These are phyloP conservation scores for Saccharum officinarum DNA, from an alignment of 176 grass and related monocot species.

Conservation along the genomic window DNA sequence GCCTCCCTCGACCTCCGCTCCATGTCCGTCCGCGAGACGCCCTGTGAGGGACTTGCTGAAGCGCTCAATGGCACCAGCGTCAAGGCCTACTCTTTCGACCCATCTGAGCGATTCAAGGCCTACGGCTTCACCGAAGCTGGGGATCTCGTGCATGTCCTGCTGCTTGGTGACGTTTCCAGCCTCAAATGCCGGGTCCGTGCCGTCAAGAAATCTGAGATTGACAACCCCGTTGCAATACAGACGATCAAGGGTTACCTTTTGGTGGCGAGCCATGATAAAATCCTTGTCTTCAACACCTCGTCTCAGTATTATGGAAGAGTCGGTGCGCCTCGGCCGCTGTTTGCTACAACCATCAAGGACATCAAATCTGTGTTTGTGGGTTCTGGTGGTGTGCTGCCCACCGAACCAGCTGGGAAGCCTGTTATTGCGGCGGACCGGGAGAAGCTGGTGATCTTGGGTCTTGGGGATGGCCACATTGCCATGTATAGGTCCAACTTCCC, in stretches of 20 bases:
- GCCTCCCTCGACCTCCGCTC: slow-evolving; percentile 82
- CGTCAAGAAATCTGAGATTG: slow-evolving; percentile 71
- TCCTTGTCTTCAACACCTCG: slow-evolving; percentile 90
- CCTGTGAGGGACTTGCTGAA: slow-evolving; percentile 60
- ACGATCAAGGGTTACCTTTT: slow-evolving; percentile 81
- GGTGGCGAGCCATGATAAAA: slow-evolving; percentile 72
- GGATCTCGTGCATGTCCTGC: slow-evolving; percentile 77
- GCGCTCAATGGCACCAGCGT: slow-evolving; percentile 64
- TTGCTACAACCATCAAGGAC: slow-evolving; percentile 60
- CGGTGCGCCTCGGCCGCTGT: slow-evolving; percentile 60
- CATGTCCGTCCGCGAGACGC: slow-evolving; percentile 76
- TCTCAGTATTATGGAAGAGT: slow-evolving; percentile 85
- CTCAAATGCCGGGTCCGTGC: slow-evolving; percentile 83
- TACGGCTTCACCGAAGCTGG: slow-evolving; percentile 79
- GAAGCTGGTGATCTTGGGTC: slow-evolving; percentile 93
- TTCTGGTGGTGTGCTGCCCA: slow-evolving; percentile 27
- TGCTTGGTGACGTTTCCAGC: slow-evolving; percentile 82
- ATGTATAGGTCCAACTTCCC: slow-evolving; percentile 87
- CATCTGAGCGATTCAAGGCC: slow-evolving; percentile 84
- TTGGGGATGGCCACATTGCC: slow-evolving; percentile 70
- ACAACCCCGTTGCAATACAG: slow-evolving; percentile 63
- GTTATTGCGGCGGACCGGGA: slow-evolving; percentile 64
- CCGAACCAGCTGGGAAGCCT: slow-evolving; percentile 43
- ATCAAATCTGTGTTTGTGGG: slow-evolving; percentile 77
- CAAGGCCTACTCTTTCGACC: slow-evolving; percentile 79